Evolutionary conservation across 441 rosid species (phyloP), one percentile per base, ranked within the genome.

Genomic region (Populus trichocarpa): DNA sequence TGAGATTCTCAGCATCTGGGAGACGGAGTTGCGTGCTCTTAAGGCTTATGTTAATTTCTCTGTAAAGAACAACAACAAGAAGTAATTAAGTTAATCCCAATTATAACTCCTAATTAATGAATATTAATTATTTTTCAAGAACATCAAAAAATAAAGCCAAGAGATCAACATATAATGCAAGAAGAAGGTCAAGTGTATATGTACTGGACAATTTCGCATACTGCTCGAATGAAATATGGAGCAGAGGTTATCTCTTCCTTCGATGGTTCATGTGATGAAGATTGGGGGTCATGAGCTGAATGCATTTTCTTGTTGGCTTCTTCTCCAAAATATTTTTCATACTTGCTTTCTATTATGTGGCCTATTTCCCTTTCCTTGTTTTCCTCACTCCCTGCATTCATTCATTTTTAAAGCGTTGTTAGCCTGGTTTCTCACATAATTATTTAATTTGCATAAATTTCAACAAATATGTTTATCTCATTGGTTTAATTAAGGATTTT

Each of bases 1-100:
- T 5, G 38, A 94, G 79, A 4, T 78, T 83, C 0, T 73, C 40
- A 25, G 57, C 78, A 68, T 81, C 71, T 13, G 98, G 98, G 40
- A 90, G 84, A 66, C 87, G 83, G 72, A 94, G 81, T 71, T 94
- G 98, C 7, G 95, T 86, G 81, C 90, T 90, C 46, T 89, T 89
- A 35, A 92, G 85, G 81, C 81, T 88, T 77, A 67, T 81, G 81
- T 94, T 94, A 71, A 94, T 87, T 77, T 90, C 88, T 73, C 98
- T 94, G 82, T 67, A 25, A 63, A 71, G 9, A 53, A 8, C n/a
- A 70, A 22, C 3, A 12, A 59, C 6, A 71, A n/a, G 2, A 23
- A 61, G 8, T 3, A 22, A 23, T 5, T 36, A 69, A 69, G 12
- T 5, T 36, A 69, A 69, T 32, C 16, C 16, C 36, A 25, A 38